phyloP scores from a whole-genome alignment of 306 rosid species.

The Corylus heterophylla region DNA sequence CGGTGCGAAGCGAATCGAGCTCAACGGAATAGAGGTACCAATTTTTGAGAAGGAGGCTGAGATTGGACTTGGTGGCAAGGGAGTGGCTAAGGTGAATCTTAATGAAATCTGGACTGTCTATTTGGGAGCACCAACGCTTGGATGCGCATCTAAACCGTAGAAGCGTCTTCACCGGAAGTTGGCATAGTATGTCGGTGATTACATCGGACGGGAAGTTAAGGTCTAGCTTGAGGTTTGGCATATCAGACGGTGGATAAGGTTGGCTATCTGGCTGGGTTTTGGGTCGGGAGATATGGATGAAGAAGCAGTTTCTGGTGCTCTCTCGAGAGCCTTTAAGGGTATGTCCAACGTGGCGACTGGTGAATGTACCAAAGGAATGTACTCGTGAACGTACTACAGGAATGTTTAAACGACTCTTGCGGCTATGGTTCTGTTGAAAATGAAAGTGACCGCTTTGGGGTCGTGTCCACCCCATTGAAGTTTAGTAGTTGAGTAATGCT shows the following conservation, averaged over 20 bases:
- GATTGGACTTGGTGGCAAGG: neutral
- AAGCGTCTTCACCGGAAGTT: slow-evolving; percentile 7
- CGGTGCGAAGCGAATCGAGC: neutral
- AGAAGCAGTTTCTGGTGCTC: no score
- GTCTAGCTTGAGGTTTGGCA: neutral
- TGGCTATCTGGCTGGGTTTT: neutral
- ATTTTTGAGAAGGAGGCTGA: neutral
- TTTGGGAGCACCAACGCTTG: slow-evolving; percentile 5
- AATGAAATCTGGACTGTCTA: slow-evolving; percentile 2
- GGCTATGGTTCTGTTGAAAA: no score
- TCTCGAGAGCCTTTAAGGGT: no score
- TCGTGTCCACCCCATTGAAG: no score
- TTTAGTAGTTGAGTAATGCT: no score
- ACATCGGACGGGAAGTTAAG: neutral
- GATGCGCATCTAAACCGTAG: neutral
- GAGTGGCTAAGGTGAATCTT: neutral
- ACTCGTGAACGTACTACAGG: no score
- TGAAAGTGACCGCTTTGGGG: no score
- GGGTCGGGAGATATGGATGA: neutral
- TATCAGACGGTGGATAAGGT: neutral
- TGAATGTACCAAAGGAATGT: no score
- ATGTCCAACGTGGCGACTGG: no score
- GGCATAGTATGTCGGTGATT: neutral
- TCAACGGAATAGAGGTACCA: neutral
- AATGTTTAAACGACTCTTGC: no score